A percentile compares a stretch with the other conserved stretches of the same genome.
Evolutionary conservation across 2,329 filamentous ascomycete genomes (phyloP).

Genomic region (Aspergillus floridensis): DNA sequence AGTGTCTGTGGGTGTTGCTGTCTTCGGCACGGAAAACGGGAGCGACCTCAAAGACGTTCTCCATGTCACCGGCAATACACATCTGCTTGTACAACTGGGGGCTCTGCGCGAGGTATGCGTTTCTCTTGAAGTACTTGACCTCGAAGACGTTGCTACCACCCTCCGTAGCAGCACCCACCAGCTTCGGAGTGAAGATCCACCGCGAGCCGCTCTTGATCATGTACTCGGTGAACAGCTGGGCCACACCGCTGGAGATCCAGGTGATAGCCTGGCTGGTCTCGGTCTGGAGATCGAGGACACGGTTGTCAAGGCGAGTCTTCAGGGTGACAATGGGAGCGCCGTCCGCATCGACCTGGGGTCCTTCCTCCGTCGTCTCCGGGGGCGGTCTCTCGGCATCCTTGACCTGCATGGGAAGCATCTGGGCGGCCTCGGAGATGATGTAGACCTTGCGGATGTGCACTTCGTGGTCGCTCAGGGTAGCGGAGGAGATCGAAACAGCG

Average conservation of each 20-base stretch:
- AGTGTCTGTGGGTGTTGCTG: conserved; percentile 64
- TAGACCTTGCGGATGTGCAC: conserved; percentile 86
- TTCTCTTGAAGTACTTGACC: conserved; percentile 82
- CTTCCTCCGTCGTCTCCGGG: conserved; percentile 46
- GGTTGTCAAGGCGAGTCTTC: conserved; percentile 84
- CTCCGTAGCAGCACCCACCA: conserved; percentile 87
- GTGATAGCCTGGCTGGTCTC: conserved; percentile 90
- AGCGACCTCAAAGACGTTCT: conserved; percentile 63
- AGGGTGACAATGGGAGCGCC: conserved; percentile 71
- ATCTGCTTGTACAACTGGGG: conserved; percentile 69
- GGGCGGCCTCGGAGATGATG: conserved; percentile 64
- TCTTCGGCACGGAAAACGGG: conserved; percentile 68
- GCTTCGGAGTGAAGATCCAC: conserved; percentile 82
- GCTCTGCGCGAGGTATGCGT: conserved; percentile 67
- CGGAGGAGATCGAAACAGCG: conserved; percentile 83
- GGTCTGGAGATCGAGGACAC: conserved; percentile 86
- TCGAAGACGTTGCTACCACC: conserved; percentile 90
- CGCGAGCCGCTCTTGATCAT: conserved; percentile 72
- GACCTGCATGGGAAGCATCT: conserved; percentile 60
- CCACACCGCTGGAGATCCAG: conserved; percentile 63
- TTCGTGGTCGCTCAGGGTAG: conserved; percentile 75
- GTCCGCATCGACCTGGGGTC: conserved; percentile 50
- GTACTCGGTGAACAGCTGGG: conserved; percentile 73
- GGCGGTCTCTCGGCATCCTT: conserved; percentile 53
- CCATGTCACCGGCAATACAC: conserved; percentile 63